phyloP scores from a whole-genome alignment of 495 filamentous ascomycete genomes.

The Xylaria scruposa region DNA sequence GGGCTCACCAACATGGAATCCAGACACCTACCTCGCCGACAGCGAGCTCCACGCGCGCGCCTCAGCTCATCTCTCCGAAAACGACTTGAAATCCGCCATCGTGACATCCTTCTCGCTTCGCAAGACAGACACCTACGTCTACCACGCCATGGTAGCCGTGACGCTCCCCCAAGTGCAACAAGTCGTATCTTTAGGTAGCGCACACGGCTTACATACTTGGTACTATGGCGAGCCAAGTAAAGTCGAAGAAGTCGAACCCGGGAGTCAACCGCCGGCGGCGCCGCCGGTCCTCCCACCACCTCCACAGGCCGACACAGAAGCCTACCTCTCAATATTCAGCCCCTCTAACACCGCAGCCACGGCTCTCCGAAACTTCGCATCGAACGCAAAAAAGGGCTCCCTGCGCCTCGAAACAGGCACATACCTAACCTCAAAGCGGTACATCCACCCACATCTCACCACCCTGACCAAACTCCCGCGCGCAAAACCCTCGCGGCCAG shows the following conservation, averaged over 20 bases:
- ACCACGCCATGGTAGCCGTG: constrained; percentile 61
- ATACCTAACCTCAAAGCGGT: constrained; percentile 55
- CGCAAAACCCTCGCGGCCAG: constrained; percentile 40
- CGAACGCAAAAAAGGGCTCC: constrained; percentile 65
- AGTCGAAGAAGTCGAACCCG: constrained; percentile 27
- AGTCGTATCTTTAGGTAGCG: constrained; percentile 51
- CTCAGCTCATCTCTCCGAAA: constrained; percentile 39
- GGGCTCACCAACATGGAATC: constrained; percentile 37
- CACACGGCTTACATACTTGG: constrained; percentile 51
- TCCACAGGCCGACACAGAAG: constrained; percentile 54
- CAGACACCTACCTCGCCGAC: constrained; percentile 34
- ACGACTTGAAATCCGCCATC: constrained; percentile 59
- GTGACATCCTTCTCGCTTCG: constrained; percentile 58
- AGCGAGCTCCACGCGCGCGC: constrained; percentile 35
- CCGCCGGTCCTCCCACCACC: constrained; percentile 41
- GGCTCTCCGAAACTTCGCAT: constrained; percentile 57
- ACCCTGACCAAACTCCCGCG: constrained; percentile 45
- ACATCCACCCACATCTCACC: constrained; percentile 37
- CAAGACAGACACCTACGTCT: constrained; percentile 59
- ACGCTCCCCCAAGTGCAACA: constrained; percentile 61
- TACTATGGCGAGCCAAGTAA: constrained; percentile 47
- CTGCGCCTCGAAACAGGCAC: constrained; percentile 55
- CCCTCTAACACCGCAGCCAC: constrained; percentile 55
- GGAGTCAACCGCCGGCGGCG: constrained; percentile 16
- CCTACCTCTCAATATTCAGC: constrained; percentile 66